Conservation (phyloP, 1,139 yeast genomes). For the Diutina scorzettiae region DNA sequence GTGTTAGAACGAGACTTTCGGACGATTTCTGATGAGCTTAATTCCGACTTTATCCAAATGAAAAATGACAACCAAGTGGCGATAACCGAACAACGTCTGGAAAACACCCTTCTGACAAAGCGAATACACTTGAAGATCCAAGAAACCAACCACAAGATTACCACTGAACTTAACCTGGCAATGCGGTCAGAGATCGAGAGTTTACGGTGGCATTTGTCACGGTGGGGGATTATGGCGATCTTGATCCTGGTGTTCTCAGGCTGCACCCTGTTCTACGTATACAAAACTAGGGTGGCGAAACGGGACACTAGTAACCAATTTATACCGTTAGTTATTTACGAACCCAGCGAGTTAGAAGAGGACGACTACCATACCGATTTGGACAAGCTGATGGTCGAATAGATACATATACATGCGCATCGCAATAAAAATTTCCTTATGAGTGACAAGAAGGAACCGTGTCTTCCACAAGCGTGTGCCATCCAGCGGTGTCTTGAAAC, state of each 20-base stretch:
- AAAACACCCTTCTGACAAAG: conserved; percentile 69
- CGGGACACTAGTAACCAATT: conserved; percentile 23
- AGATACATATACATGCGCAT: neutral
- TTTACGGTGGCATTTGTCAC: conserved; percentile 85
- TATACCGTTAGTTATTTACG: conserved; percentile 33
- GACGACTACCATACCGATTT: conserved; percentile 36
- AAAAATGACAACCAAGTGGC: conserved; percentile 76
- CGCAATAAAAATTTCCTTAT: too few relatives aligned
- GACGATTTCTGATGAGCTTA: conserved; percentile 64
- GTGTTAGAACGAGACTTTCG: conserved; percentile 63
- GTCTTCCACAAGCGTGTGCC: conserved; percentile 46
- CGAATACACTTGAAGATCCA: conserved; percentile 60
- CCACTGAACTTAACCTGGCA: conserved; percentile 72
- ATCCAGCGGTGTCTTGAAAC: conserved; percentile 51
- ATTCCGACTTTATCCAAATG: conserved; percentile 52
- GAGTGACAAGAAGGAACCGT: neutral
- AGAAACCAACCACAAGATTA: conserved; percentile 76
- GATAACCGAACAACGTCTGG: conserved; percentile 76
- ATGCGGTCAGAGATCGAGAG: conserved; percentile 80
- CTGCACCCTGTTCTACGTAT: conserved; percentile 30
- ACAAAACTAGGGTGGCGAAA: conserved; percentile 17
- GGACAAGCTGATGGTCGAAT: conserved; percentile 12
- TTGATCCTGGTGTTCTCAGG: conserved; percentile 29
- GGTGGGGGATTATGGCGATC: conserved; percentile 70
- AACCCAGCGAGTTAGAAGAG: conserved; percentile 37